Base-by-base conservation (phyloP, 2,329 filamentous ascomycete species). In the Emmonsiellopsis sp. region DNA sequence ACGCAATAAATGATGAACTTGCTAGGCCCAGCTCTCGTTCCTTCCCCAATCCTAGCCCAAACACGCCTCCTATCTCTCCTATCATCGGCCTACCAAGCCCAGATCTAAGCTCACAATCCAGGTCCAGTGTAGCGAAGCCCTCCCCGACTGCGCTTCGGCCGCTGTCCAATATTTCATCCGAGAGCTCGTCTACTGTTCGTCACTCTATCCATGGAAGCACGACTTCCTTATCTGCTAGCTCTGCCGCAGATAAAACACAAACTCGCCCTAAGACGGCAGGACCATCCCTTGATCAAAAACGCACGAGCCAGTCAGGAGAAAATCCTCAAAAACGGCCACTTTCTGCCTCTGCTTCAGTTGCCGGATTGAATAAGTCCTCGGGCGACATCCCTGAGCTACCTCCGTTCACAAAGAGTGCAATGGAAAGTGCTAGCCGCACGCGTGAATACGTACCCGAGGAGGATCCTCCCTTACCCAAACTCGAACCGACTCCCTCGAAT, bases 131-230 rank as follows among this genome's bases (percentile, higher is more conserved):
- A 31, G 53, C 32, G 34, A 61, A 17, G 54, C 61, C 53, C 40
- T 59, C 45, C 27, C 57, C 53, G 52, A 87, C 57, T 91, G 91
- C 61, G 86, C 86, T 5, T 37, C 81, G 88, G 9, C 90, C 91
- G 0, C 71, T 94, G 14, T 95, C 91, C 2, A 76, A 91, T 17
- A 83, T 94, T 11, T 95, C 89, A 1, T 91, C 84, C 17, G 89
- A 85, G 64, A 93, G 86, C 2, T 73, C 82, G 52, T 77, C 77
- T 1, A 89, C 87, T 0, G 78, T 84, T 14, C 80, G 83, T 5
- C 88, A 92, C 66, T 88, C 85, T 42, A 75, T 87, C 4, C 88
- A 86, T 49, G 66, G 77, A 9, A 78, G 77, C 10, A 77, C 76
- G 9, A 67, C 68, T 8, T 67, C 71, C 13, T 61, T 69, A 14